These are phyloP conservation scores for Erythrophleum fordii DNA, from an alignment of 306 rosid species.

Conservation along the genomic window DNA sequence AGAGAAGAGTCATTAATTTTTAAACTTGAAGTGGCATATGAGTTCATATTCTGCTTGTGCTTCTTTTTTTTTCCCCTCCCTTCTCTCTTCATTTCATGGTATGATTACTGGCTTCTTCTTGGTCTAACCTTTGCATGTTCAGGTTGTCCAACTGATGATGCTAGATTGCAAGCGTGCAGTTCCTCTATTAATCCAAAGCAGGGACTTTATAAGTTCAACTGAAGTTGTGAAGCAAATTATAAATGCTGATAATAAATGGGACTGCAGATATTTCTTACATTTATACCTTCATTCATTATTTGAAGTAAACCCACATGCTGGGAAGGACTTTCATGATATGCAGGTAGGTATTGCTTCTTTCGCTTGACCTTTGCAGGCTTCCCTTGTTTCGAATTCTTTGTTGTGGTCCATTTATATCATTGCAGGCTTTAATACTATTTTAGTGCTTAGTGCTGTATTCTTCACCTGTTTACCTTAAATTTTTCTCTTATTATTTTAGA, in stretches of 20 bases:
- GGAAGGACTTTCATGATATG: constrained; percentile 93
- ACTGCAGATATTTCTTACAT: constrained; percentile 76
- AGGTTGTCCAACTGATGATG: constrained; percentile 93
- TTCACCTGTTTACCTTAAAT: background rate
- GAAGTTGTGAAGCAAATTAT: constrained; percentile 86
- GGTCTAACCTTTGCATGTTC: constrained; percentile 39
- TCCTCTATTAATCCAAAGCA: constrained; percentile 74
- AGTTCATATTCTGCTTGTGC: constrained; percentile 14
- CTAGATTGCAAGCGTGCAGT: constrained; percentile 94
- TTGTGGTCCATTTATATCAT: constrained; percentile 26
- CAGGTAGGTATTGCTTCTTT: constrained; percentile 67
- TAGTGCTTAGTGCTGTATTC: background rate
- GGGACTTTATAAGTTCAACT: constrained; percentile 67
- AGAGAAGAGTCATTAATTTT: constrained; percentile 19
- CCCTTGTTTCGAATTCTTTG: constrained; percentile 31
- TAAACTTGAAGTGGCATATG: constrained; percentile 27
- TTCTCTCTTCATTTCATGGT: constrained; percentile 25
- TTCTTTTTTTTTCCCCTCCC: no score
- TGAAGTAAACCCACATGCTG: constrained; percentile 89
- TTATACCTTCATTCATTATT: constrained; percentile 89
- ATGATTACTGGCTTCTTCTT: constrained; percentile 23
- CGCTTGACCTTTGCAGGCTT: constrained; percentile 20
- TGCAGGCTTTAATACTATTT: constrained; percentile 16
- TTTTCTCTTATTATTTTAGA: background rate
- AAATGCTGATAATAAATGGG: constrained; percentile 57